Evolutionary conservation across 2,329 filamentous ascomycete genomes (phyloP).

Genomic region (Pseudofabraea citricarpa): DNA sequence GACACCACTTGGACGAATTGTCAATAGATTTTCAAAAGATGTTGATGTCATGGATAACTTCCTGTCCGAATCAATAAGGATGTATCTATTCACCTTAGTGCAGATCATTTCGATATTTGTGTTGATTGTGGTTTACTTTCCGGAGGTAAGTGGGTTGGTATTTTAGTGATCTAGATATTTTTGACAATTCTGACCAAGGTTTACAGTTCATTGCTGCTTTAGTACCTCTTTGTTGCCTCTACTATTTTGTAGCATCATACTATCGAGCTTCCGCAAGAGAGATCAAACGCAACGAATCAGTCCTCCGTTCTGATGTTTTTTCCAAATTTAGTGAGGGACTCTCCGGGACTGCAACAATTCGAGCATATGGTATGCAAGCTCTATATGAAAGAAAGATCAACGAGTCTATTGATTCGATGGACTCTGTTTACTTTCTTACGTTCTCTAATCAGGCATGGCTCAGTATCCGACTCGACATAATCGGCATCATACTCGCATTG

Average conservation of each 20-base stretch:
- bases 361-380: constrained; percentile 80
- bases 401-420: constrained; percentile 80
- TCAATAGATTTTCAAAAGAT: constrained; percentile 91
- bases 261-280: constrained; percentile 81
- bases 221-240: constrained; percentile 53
- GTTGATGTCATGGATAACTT: constrained; percentile 94
- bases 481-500: constrained; percentile 80
- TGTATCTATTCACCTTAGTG: constrained; percentile 79
- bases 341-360: constrained; percentile 76
- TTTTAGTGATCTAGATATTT: neutral
- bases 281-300: constrained; percentile 88
- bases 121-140: constrained; percentile 82
- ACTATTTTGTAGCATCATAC: constrained; percentile 58
- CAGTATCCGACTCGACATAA: constrained; percentile 75
- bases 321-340: constrained; percentile 89
- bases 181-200: neutral
- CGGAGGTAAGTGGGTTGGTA: constrained; percentile 26
- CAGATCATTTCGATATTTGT: constrained; percentile 78
- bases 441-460: constrained; percentile 96
- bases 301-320: constrained; percentile 83
- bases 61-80: constrained; percentile 78
- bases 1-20: constrained; percentile 63
- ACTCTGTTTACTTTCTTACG: constrained; percentile 89
- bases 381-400: constrained; percentile 70
- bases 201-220: constrained; percentile 59